Conservation (phyloP, 176 grass and related monocot genomes). For the Cenchrus americanus region DNA sequence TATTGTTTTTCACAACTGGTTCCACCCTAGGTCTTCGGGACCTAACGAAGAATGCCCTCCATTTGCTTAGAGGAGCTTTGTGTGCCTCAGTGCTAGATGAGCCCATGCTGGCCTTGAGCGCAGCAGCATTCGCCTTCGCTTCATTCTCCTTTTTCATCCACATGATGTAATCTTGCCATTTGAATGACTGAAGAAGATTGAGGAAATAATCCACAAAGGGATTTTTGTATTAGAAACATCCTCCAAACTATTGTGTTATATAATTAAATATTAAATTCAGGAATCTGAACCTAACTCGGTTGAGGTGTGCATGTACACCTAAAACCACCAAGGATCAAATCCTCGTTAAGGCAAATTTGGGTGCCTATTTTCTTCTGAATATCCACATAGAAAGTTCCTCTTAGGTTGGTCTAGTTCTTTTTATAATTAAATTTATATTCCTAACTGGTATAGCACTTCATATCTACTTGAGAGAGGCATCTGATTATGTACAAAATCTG, state of each 20-base stretch:
- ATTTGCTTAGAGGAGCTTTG: conserved; percentile 61
- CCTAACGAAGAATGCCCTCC: conserved; percentile 64
- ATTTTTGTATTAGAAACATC: conserved; percentile 24
- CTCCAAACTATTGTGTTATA: conserved; percentile 13
- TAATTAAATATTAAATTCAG: neutral
- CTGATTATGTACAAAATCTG: neutral
- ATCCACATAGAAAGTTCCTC: too few species aligned
- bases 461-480: conserved; percentile 3
- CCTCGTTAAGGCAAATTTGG: too few species aligned
- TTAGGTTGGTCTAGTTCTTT: neutral
- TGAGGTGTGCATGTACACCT: too few species aligned
- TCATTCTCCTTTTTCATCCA: conserved; percentile 87
- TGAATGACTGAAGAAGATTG: conserved; percentile 72
- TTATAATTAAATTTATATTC: neutral
- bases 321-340: too few species aligned
- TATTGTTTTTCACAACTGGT: conserved; percentile 68
- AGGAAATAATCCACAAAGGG: neutral
- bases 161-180: conserved; percentile 97
- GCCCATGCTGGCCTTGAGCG: conserved; percentile 55
- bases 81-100: conserved; percentile 31
- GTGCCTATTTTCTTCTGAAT: too few species aligned
- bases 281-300: too few species aligned
- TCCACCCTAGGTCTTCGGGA: conserved; percentile 50
- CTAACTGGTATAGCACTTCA: neutral
- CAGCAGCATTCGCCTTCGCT: conserved; percentile 55